These are phyloP conservation scores for Eucalyptus sideroxylon DNA, from an alignment of 345 rosid genomes.

Conservation along the genomic window DNA sequence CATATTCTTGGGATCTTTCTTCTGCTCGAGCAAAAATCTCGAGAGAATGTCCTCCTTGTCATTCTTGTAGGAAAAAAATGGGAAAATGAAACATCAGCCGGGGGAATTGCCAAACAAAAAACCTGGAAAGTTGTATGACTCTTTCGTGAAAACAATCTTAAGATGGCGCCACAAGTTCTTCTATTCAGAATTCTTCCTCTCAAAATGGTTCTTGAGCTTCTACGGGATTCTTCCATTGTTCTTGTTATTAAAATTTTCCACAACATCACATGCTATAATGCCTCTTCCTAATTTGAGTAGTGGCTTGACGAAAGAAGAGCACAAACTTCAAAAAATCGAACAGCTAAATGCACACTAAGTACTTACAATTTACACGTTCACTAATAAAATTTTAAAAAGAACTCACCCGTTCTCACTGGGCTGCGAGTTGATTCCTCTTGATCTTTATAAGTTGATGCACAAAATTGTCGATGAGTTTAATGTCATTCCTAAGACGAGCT, in stretches of 20 bases:
- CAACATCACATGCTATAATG: not conserved
- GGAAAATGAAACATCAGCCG: not conserved
- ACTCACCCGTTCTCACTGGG: slow-evolving; percentile 17
- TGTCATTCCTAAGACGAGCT: slow-evolving; percentile 30
- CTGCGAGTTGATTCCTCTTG: slow-evolving; percentile 22
- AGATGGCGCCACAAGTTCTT: not conserved
- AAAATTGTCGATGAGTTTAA: slow-evolving; percentile 33
- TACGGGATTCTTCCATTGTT: not conserved
- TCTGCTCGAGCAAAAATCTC: slow-evolving; percentile 41
- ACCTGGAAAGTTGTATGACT: not conserved
- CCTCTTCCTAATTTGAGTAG: not conserved
- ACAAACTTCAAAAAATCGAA: not conserved
- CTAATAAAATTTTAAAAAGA: not conserved
- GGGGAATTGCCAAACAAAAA: not conserved
- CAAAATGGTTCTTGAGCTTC: not conserved
- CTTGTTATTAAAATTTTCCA: not conserved
- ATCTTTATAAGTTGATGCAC: slow-evolving; percentile 30
- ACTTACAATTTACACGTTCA: not conserved
- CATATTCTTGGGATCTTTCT: slow-evolving; percentile 48
- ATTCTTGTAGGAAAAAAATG: slow-evolving; percentile 9
- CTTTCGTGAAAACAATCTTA: not conserved
- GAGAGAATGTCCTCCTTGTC: slow-evolving; percentile 58
- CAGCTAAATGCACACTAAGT: not conserved
- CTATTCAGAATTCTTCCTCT: not conserved
- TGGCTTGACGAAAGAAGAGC: not conserved